Evolutionary conservation across 1,284 basidiomycete genomes (phyloP), one percentile per base, ranked within the genome.

Genomic region (Meripilus lineatus): DNA sequence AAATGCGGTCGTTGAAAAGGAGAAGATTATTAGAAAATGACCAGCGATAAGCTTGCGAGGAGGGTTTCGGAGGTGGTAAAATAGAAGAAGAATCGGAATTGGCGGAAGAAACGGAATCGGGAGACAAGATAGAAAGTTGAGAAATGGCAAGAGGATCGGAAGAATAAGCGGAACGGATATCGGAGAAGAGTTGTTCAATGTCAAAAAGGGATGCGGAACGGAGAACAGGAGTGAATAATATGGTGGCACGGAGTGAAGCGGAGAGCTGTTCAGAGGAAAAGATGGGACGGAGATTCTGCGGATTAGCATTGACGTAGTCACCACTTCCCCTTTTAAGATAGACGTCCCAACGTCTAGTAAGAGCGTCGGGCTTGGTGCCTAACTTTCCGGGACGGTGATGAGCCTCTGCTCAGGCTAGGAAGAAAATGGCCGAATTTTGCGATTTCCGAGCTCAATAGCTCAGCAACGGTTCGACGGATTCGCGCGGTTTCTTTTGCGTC

Each of bases 271-370:
- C 42, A 39, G 48, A 39, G n/a, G 57, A 54, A 47, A 61, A 57
- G 13, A 62, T 44, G 4, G 53, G 55, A 26, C 50, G 48, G 35
- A 49, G 49, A 47, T 59, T 61, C 18, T 60, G 54, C 15, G 55
- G 59, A 47, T 61, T 62, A 24, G 51, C 39, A 10, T 38, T 43
- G 32, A 48, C 49, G 40, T 54, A 59, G 50, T 44, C 42, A 34
- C 46, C 51, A 46, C 49, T 51, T 47, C 54, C 52, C 49, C 39
- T 35, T 49, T 49, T 42, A 38, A 37, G 47, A 44, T 42, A 46
- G 44, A 49, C 26, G 35, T 49, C 44, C 26, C 39, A 44, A 37
- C 42, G 28, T 26, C 30, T n/a, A 13, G 50, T 42, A 22, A 44
- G 48, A 32, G 48, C 22, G 21, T 51, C 48, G 14, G 45, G 37